These are phyloP conservation scores for Fusarium humuli DNA, from an alignment of 2,329 filamentous ascomycete genomes.

Conservation along the genomic window DNA sequence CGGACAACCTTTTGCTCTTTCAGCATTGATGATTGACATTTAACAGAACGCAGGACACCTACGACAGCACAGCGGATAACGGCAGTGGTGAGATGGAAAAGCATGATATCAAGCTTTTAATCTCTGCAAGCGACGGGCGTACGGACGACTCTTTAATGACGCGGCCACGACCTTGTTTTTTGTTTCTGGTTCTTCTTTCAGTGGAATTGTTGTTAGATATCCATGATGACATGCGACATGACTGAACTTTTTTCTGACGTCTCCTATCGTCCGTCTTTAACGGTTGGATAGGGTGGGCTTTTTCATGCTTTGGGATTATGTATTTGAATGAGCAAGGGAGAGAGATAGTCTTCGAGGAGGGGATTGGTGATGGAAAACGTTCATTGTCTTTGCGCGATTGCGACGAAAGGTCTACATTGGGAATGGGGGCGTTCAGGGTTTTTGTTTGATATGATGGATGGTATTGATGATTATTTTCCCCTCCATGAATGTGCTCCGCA, in stretches of 20 bases:
- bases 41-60: conserved; percentile 22
- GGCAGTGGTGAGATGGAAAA: conserved; percentile 16
- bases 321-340: neutral
- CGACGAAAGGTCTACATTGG: neutral
- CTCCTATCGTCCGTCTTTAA: conserved; percentile 3
- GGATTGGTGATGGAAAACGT: conserved; percentile 6
- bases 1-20: neutral
- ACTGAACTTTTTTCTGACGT: conserved; percentile 31
- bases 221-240: conserved; percentile 43
- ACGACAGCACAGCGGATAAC: conserved; percentile 29
- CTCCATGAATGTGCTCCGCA: neutral
- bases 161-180: conserved; percentile 40
- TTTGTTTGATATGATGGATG: conserved; percentile 13
- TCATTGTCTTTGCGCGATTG: conserved; percentile 10
- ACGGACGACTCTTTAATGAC: conserved; percentile 31
- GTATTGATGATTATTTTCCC: conserved; percentile 21
- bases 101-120: conserved; percentile 5
- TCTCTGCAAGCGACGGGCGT: conserved; percentile 24
- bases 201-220: conserved; percentile 38
- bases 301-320: conserved; percentile 15
- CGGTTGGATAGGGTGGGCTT: conserved; percentile 7
- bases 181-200: conserved; percentile 27
- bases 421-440: conserved; percentile 19
- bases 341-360: neutral
- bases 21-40: conserved; percentile 8